Evolutionary conservation across 768 basidiomycete species (phyloP).

Genomic region (Pisolithus albus): DNA sequence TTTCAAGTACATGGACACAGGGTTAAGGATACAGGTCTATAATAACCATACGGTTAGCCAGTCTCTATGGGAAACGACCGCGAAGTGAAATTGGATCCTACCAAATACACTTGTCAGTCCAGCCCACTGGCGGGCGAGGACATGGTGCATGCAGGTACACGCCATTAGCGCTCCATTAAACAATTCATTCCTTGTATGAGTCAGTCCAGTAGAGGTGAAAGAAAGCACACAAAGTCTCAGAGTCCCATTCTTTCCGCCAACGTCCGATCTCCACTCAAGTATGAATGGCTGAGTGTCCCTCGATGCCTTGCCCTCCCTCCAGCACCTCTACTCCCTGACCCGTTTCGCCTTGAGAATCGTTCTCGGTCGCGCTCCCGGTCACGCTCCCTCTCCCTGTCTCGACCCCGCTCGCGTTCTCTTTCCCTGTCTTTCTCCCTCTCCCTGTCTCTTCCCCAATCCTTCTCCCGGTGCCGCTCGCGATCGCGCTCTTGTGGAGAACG

Average conservation of each 20-base stretch:
- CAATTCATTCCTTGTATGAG: conserved; percentile 14
- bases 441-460: conserved; percentile 17
- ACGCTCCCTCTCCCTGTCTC: no score
- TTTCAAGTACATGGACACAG: conserved; percentile 14
- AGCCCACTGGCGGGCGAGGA: conserved; percentile 9
- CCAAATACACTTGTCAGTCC: conserved; percentile 29
- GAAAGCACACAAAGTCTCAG: conserved; percentile 25
- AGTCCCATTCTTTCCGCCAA: conserved; percentile 82
- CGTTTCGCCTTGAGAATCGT: conserved; percentile 37
- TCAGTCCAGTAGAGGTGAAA: conserved; percentile 5
- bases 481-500: conserved; percentile 39
- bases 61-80: conserved; percentile 16
- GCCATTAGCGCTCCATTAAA: conserved; percentile 16
- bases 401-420: conserved; percentile 27
- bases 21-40: conserved; percentile 31
- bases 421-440: conserved; percentile 32
- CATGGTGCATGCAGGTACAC: conserved; percentile 6
- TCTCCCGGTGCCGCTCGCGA: conserved; percentile 28
- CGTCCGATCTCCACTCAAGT: conserved; percentile 57
- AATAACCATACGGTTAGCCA: conserved; percentile 24
- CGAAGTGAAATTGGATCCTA: conserved; percentile 16
- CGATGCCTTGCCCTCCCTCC: conserved; percentile 18
- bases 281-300: conserved; percentile 30
- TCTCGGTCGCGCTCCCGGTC: conserved; percentile 27
- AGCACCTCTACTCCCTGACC: conserved; percentile 30